Percentiles rank a stretch among this genome's conserved stretches.
These are phyloP conservation scores for Lentinula guzmanii DNA, from an alignment of 768 basidiomycete species.

Conservation along the genomic window DNA sequence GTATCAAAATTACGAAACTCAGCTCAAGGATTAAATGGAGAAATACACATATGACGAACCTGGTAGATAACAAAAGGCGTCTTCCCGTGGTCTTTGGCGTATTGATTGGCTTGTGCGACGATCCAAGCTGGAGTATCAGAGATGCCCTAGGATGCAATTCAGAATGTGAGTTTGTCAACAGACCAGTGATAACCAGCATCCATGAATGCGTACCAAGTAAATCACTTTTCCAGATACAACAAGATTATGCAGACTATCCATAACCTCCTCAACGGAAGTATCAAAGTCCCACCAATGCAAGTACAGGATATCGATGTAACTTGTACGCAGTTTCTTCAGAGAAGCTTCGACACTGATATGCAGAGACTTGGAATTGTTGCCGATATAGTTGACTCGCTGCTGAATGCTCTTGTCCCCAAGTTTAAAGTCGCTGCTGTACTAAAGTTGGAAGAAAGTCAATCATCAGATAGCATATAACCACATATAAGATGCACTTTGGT, in stretches of 20 bases:
- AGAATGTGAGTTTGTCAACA: not conserved
- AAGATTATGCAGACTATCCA: conserved; percentile 28
- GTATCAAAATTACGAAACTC: not conserved
- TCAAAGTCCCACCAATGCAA: conserved; percentile 6
- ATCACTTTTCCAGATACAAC: conserved; percentile 36
- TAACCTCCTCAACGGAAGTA: conserved; percentile 6
- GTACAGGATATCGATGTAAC: conserved; percentile 6
- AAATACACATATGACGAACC: not conserved
- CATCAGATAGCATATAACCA: not conserved
- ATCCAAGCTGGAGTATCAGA: conserved; percentile 13
- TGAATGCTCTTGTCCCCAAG: conserved; percentile 15
- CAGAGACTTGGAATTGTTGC: conserved; percentile 38
- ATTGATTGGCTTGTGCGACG: conserved; percentile 6
- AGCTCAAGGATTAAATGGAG: not conserved
- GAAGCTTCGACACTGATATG: conserved; percentile 4
- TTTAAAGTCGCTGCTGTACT: conserved; percentile 29
- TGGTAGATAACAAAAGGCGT: conserved; percentile 18
- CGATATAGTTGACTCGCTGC: conserved; percentile 34
- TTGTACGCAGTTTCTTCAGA: conserved; percentile 6
- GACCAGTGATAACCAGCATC: not conserved
- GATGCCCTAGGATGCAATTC: conserved; percentile 12
- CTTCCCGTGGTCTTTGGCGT: conserved; percentile 24
- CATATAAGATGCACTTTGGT: conserved; percentile 27
- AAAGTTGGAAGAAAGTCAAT: conserved; percentile 14
- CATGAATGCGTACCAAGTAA: conserved; percentile 21